A percentile compares a stretch with the other conserved stretches of the same genome.
These are phyloP conservation scores for Albizia julibrissin DNA, from an alignment of 306 rosid species.

Conservation along the genomic window DNA sequence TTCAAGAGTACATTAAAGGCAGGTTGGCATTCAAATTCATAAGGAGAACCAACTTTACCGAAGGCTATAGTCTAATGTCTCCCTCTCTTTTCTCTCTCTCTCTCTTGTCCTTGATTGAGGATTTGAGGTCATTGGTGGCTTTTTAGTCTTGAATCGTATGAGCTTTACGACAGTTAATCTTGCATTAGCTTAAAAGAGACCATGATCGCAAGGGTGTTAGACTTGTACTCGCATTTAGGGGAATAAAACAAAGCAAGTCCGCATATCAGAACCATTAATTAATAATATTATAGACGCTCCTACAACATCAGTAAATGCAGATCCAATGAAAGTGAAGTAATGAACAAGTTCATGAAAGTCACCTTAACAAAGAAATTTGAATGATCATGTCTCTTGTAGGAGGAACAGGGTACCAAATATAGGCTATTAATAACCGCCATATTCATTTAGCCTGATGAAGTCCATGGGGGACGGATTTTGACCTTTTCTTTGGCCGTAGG, in stretches of 20 bases:
- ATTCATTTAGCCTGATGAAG: background rate
- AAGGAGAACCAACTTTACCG: background rate
- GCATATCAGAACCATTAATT: background rate
- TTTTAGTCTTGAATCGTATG: background rate
- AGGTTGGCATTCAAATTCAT: background rate
- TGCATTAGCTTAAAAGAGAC: slow-evolving; percentile 6
- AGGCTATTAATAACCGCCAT: background rate
- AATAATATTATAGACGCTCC: too few species aligned
- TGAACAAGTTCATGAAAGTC: background rate
- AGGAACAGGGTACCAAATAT: background rate
- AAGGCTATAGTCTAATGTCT: background rate
- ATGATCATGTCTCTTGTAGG: background rate
- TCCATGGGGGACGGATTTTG: background rate
- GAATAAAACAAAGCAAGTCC: background rate
- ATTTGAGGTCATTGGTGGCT: background rate
- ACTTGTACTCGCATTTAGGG: background rate
- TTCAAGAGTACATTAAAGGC: background rate
- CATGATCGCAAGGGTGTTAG: slow-evolving; percentile 43
- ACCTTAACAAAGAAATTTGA: background rate
- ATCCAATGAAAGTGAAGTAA: background rate
- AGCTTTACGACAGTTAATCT: background rate
- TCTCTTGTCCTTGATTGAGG: background rate
- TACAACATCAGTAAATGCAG: background rate
- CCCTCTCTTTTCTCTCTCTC: too few species aligned
- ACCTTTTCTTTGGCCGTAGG: background rate